Conservation (phyloP, 1,284 basidiomycete species). For the Chalciporus sp. region DNA sequence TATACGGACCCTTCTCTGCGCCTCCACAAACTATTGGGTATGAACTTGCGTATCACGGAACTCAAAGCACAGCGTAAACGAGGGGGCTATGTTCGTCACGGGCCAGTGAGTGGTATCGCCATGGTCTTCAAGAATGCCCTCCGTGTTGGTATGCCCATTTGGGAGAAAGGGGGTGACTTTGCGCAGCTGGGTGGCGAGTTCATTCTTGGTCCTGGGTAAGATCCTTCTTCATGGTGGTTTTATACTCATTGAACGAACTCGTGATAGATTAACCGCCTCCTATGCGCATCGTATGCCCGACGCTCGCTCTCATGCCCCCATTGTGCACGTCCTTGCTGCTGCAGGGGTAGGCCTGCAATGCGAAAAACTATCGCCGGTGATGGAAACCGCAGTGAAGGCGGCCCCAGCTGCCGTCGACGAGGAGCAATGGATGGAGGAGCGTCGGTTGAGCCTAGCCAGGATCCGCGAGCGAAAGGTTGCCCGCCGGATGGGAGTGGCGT, state of each 20-base stretch:
- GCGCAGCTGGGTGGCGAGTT: slow-evolving; percentile 88
- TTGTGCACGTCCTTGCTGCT: slow-evolving; percentile 63
- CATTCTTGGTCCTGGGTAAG: slow-evolving; percentile 77
- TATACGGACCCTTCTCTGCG: slow-evolving; percentile 79
- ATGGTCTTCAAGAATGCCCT: slow-evolving; percentile 71
- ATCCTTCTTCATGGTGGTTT: slow-evolving; percentile 6
- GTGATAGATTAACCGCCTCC: slow-evolving; percentile 51
- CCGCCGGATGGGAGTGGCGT: slow-evolving; percentile 32
- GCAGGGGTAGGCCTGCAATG: slow-evolving; percentile 48
- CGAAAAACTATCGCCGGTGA: slow-evolving; percentile 19
- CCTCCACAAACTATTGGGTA: slow-evolving; percentile 76
- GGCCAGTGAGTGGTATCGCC: slow-evolving; percentile 64
- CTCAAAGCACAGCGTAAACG: slow-evolving; percentile 36
- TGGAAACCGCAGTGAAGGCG: slow-evolving; percentile 7
- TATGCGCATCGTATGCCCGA: slow-evolving; percentile 77
- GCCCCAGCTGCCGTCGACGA: slow-evolving; percentile 37
- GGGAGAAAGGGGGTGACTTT: slow-evolving; percentile 78
- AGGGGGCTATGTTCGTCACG: slow-evolving; percentile 67
- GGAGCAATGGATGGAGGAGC: slow-evolving; percentile 47
- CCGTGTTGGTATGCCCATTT: slow-evolving; percentile 73
- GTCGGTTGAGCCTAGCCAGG: slow-evolving; percentile 42
- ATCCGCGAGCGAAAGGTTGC: slow-evolving; percentile 41
- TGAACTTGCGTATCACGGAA: slow-evolving; percentile 58
- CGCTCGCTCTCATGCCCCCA: slow-evolving; percentile 68
- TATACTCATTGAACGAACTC: slow-evolving; percentile 13